A percentile compares a stretch with the other conserved stretches of the same genome.
These are phyloP conservation scores for Corymbia citriodora DNA, from an alignment of 441 rosid genomes.

Conservation along the genomic window DNA sequence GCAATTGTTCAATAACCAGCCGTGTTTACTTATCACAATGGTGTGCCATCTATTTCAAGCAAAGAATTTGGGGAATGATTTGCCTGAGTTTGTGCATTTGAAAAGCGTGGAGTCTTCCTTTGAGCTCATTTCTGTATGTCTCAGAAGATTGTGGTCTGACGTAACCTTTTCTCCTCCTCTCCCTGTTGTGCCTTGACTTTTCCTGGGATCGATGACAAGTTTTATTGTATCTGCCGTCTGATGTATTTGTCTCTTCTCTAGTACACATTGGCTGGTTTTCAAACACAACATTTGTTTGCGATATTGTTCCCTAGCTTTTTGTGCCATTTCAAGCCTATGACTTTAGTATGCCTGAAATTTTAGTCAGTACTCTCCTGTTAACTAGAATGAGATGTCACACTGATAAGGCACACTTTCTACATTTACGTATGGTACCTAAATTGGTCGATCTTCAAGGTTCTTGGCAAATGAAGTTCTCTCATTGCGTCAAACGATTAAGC, in stretches of 20 bases:
- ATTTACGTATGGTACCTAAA: not conserved
- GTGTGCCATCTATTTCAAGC: not conserved
- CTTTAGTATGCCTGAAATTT: not conserved
- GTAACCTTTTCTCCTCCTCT: not conserved
- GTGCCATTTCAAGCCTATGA: not conserved
- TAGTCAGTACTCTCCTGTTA: not conserved
- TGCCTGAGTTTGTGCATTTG: not conserved
- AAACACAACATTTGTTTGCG: not conserved
- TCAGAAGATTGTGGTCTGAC: not conserved
- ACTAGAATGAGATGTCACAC: not conserved
- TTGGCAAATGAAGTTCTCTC: not conserved
- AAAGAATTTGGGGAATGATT: not conserved
- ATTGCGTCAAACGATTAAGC: not conserved
- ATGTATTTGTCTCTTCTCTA: not conserved
- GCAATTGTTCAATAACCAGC: not conserved
- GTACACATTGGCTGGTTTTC: not conserved
- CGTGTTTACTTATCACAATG: not conserved
- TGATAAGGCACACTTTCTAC: not conserved
- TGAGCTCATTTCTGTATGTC: not conserved
- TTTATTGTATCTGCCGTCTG: not conserved
- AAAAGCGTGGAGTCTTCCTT: not conserved
- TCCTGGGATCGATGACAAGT: not conserved
- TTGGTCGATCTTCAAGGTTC: not conserved
- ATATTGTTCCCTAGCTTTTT: not conserved
- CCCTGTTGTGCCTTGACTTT: not conserved